Evolutionary conservation across 768 basidiomycete genomes (phyloP).

Genomic region (Mrakia blollopis): DNA sequence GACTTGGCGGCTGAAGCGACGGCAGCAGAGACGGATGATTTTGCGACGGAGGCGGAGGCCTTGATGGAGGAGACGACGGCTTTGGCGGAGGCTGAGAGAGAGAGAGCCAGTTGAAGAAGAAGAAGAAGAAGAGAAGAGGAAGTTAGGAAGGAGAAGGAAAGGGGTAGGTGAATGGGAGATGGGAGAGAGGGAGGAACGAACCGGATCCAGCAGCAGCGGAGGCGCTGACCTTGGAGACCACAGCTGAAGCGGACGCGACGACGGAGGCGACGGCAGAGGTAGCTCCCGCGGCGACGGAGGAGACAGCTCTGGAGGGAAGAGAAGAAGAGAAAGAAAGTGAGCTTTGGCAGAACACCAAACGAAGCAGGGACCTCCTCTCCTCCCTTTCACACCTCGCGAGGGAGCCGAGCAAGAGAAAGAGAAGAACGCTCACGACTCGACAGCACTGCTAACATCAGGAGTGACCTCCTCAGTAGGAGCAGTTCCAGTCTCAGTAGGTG

Average conservation of each 20-base stretch:
- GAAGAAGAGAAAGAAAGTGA: not conserved
- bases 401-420: not conserved
- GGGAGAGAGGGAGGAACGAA: not conserved
- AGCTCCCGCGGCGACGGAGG: not conserved
- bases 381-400: no score
- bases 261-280: not conserved
- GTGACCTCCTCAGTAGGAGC: not conserved
- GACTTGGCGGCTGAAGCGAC: not conserved
- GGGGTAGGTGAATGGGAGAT: not conserved
- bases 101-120: not conserved
- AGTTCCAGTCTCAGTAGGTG: not conserved
- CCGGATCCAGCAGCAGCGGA: not conserved
- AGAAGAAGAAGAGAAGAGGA: not conserved
- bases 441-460: not conserved
- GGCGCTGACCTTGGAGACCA: not conserved
- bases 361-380: no score
- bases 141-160: not conserved
- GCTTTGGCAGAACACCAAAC: not conserved
- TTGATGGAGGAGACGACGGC: not conserved
- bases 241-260: not conserved
- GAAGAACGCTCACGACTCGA: not conserved
- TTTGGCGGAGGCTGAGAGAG: not conserved
- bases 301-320: not conserved
- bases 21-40: not conserved
- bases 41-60: not conserved